Evolutionary conservation across 129 eudicot species (phyloP).

Genomic region (Gnaphalium uliginosum): DNA sequence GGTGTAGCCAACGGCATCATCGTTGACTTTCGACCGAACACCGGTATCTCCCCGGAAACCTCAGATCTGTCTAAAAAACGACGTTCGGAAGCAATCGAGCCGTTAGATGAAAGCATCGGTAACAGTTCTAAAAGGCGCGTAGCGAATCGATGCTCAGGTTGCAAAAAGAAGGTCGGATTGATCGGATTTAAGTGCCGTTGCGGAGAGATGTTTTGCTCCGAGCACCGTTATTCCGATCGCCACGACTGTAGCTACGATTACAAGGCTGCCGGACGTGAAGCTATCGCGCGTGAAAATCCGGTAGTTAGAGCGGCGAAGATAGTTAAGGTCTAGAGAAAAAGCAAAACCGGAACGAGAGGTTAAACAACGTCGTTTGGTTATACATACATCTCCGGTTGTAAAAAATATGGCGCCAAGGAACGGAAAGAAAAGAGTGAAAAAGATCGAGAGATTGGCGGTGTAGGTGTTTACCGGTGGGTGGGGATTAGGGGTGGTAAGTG

Average conservation of each 20-base stretch:
- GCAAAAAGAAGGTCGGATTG: conserved; percentile 60
- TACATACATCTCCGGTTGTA: conserved; percentile 23
- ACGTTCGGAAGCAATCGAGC: conserved; percentile 24
- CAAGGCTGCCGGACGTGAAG: conserved; percentile 88
- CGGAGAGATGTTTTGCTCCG: conserved; percentile 66
- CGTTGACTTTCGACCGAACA: conserved; percentile 36
- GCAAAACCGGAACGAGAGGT: neutral
- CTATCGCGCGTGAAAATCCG: conserved; percentile 84
- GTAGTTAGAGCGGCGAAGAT: conserved; percentile 81
- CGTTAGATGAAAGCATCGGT: conserved; percentile 1
- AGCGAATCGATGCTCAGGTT: conserved; percentile 68
- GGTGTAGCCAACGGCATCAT: conserved; percentile 17
- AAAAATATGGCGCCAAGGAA: conserved; percentile 32
- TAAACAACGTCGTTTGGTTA: conserved; percentile 10
- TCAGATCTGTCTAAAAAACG: conserved; percentile 28
- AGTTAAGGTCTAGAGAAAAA: conserved; percentile 50
- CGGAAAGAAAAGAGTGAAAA: conserved; percentile 2
- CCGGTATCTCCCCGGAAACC: conserved; percentile 32
- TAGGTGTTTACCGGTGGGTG: conserved; percentile 16
- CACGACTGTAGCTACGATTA: conserved; percentile 85
- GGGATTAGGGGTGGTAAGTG: conserved; percentile 26
- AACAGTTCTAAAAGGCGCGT: conserved; percentile 34
- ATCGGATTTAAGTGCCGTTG: conserved; percentile 72
- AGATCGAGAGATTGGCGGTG: conserved; percentile 16
- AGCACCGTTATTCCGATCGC: conserved; percentile 86